Conservation (phyloP, 2,329 filamentous ascomycete genomes). For the Cladosporium sp. region DNA sequence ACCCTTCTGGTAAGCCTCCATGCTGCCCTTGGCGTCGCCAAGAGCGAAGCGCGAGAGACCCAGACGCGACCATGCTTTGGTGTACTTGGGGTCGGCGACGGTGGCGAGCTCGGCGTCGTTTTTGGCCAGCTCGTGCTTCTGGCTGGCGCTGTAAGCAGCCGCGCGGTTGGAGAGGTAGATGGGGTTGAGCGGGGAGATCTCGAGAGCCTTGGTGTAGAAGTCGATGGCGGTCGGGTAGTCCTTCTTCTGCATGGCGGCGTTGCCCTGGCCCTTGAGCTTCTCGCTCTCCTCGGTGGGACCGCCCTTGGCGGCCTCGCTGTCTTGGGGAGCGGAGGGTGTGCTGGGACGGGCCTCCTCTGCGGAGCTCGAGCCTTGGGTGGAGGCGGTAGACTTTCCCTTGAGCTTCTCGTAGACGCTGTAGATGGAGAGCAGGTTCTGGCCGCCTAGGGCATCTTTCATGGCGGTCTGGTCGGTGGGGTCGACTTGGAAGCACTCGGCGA, state of each 20-base stretch:
- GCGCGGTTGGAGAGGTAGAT: constrained; percentile 98
- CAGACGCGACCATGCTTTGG: constrained; percentile 93
- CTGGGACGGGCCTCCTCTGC: constrained; percentile 26
- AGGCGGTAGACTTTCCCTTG: constrained; percentile 58
- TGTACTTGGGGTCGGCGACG: constrained; percentile 83
- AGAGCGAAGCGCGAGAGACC: constrained; percentile 89
- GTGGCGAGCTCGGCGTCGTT: constrained; percentile 89
- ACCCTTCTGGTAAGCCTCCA: constrained; percentile 90
- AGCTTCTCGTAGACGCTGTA: constrained; percentile 97
- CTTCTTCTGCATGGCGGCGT: constrained; percentile 91
- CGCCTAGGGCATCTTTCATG: constrained; percentile 71
- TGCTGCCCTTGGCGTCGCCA: constrained; percentile 82
- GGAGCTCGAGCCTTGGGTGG: constrained; percentile 41
- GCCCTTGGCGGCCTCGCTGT: constrained; percentile 34
- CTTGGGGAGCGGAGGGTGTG: constrained; percentile 32
- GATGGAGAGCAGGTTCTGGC: constrained; percentile 83
- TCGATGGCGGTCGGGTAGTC: constrained; percentile 81
- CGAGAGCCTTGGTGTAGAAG: constrained; percentile 81
- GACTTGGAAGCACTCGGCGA: constrained; percentile 91
- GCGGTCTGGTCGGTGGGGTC: constrained; percentile 73
- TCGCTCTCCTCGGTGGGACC: constrained; percentile 72
- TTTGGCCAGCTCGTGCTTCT: constrained; percentile 78
- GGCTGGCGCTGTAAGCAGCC: constrained; percentile 80
- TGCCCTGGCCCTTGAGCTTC: constrained; percentile 81
- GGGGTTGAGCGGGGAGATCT: constrained; percentile 76